These are phyloP conservation scores for Pterocarpus macrocarpus DNA, from an alignment of 306 rosid species.

Conservation along the genomic window DNA sequence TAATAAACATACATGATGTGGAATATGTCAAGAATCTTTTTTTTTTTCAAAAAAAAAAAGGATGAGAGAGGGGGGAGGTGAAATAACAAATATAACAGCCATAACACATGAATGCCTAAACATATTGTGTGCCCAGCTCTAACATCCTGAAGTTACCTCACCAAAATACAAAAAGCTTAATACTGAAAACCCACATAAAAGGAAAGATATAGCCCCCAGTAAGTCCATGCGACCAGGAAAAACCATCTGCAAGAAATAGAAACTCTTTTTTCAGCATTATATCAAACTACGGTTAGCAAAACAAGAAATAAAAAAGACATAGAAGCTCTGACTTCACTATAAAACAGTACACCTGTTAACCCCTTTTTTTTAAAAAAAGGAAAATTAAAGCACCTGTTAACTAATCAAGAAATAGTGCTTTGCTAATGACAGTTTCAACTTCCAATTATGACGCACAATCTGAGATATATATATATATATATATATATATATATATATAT, in stretches of 20 bases:
- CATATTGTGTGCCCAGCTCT: slow-evolving; percentile 45
- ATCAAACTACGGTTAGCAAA: neutral
- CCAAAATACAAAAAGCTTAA: slow-evolving; percentile 39
- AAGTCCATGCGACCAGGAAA: slow-evolving; percentile 41
- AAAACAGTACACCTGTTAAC: slow-evolving; percentile 16
- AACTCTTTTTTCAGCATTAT: slow-evolving; percentile 25
- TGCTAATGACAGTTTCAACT: slow-evolving; percentile 8
- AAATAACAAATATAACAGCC: slow-evolving; percentile 52
- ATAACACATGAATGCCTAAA: slow-evolving; percentile 52
- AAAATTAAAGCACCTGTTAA: neutral
- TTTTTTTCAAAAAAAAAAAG: neutral
- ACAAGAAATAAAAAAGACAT: neutral
- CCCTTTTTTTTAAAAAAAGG: too few species aligned
- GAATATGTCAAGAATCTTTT: slow-evolving; percentile 38
- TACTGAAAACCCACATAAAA: slow-evolving; percentile 30
- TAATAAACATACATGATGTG: slow-evolving; percentile 50
- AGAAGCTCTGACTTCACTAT: slow-evolving; percentile 13
- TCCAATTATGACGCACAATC: too few species aligned
- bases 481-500: neutral
- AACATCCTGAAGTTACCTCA: slow-evolving; percentile 46
- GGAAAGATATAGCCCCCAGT: slow-evolving; percentile 35
- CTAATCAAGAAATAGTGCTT: neutral
- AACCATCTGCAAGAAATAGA: slow-evolving; percentile 55
- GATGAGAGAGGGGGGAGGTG: slow-evolving; percentile 4
- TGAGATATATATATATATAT: neutral